Evolutionary conservation across 2,329 filamentous ascomycete species (phyloP).

Genomic region (Ceratocystis cubensis): DNA sequence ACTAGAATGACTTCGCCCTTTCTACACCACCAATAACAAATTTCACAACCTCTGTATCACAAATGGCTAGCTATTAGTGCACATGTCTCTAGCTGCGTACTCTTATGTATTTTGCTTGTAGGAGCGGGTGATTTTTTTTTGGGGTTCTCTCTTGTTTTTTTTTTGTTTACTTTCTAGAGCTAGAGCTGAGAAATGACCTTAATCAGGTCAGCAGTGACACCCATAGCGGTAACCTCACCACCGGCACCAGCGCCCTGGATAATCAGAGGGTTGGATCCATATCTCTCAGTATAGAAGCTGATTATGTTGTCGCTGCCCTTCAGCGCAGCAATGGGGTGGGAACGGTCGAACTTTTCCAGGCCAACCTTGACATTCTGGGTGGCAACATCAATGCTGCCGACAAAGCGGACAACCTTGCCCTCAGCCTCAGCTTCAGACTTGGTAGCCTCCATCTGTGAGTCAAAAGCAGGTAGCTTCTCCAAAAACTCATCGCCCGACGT

Average conservation of each 20-base stretch:
- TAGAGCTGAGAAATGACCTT: constrained; percentile 72
- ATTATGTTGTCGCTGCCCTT: constrained; percentile 99
- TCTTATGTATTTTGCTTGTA: not conserved
- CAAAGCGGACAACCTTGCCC: constrained; percentile 86
- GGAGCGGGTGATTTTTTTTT: not conserved
- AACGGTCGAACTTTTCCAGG: constrained; percentile 74
- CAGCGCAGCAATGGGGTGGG: constrained; percentile 81
- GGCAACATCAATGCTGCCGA: constrained; percentile 82
- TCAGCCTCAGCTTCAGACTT: constrained; percentile 76
- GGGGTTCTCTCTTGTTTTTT: not conserved
- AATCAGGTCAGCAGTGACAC: constrained; percentile 82
- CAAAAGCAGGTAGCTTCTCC: constrained; percentile 64
- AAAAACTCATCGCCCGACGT: constrained; percentile 77
- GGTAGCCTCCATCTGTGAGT: constrained; percentile 76
- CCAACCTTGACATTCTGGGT: constrained; percentile 79
- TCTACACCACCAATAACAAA: not conserved
- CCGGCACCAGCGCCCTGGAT: constrained; percentile 91
- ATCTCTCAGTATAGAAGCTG: constrained; percentile 93
- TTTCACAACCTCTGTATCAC: not conserved
- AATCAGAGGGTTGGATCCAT: constrained; percentile 81
- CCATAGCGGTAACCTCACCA: constrained; percentile 94
- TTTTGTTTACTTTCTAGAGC: constrained; percentile 34
- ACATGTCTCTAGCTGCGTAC: not conserved
- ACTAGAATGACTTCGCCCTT: not conserved
- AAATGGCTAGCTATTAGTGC: not conserved